Evolutionary conservation across 371 early-diverging fungal species (phyloP).

Genomic region (Mucor velutinosus): DNA sequence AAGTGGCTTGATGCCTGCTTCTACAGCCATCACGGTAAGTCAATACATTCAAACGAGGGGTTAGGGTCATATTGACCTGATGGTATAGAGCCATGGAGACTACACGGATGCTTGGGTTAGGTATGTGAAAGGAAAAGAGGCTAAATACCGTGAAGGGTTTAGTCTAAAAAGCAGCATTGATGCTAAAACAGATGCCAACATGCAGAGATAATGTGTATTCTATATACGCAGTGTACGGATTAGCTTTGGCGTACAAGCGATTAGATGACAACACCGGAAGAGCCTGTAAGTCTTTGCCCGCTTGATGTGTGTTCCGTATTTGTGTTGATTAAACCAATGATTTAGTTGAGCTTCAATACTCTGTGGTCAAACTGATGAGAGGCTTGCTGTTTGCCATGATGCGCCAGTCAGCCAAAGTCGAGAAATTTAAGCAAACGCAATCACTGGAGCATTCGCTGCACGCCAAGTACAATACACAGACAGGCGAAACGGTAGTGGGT

Average conservation of each 20-base stretch:
- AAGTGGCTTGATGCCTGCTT: conserved; percentile 87
- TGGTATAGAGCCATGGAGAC: conserved; percentile 67
- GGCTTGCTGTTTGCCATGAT: conserved; percentile 88
- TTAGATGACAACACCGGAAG: conserved; percentile 83
- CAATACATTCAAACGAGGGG: neutral
- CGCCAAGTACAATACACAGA: conserved; percentile 87
- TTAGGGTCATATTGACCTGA: neutral
- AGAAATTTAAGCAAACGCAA: conserved; percentile 82
- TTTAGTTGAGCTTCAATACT: conserved; percentile 82
- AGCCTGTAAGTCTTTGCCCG: conserved; percentile 64
- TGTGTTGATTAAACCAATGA: neutral
- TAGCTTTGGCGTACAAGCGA: conserved; percentile 84
- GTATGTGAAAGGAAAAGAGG: conserved; percentile 34
- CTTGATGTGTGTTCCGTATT: neutral
- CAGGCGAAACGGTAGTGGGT: conserved; percentile 87
- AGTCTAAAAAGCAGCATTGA: neutral
- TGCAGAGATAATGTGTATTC: conserved; percentile 91
- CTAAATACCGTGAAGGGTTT: neutral
- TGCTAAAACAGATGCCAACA: conserved; percentile 6
- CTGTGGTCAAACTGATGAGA: conserved; percentile 77
- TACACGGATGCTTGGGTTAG: conserved; percentile 93
- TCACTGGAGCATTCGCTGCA: conserved; percentile 73
- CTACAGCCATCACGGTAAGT: conserved; percentile 76
- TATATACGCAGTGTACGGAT: conserved; percentile 85
- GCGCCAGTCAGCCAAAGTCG: conserved; percentile 86